phyloP scores from a whole-genome alignment of 148 eudicot genomes.

The Oxyria digyna region DNA sequence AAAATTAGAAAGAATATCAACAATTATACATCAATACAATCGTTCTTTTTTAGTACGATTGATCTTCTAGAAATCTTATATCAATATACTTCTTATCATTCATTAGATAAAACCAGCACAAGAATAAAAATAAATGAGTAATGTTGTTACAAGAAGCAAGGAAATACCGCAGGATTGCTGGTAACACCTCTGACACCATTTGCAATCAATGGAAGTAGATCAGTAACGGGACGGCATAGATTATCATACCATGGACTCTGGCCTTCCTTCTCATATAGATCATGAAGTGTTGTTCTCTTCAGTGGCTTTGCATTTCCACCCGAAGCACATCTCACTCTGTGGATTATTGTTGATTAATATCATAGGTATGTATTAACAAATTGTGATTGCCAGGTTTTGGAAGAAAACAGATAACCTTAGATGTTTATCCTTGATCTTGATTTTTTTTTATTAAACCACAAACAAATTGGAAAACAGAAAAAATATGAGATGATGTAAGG shows the following conservation, averaged over 20 bases:
- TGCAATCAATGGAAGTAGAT: slow-evolving; percentile 69
- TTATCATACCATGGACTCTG: slow-evolving; percentile 99
- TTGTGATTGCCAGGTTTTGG: not conserved
- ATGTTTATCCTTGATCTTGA: too few species aligned
- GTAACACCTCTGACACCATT: slow-evolving; percentile 94
- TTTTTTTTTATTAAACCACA: too few species aligned
- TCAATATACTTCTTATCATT: too few species aligned
- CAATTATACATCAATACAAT: too few species aligned
- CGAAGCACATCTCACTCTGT: slow-evolving; percentile 54
- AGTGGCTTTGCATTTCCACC: slow-evolving; percentile 50
- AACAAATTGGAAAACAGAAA: not conserved
- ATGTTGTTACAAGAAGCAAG: not conserved
- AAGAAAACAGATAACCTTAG: not conserved
- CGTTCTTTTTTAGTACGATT: too few species aligned
- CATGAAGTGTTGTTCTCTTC: slow-evolving; percentile 71
- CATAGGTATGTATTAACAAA: not conserved
- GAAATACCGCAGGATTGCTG: slow-evolving; percentile 88
- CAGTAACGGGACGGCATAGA: slow-evolving; percentile 89
- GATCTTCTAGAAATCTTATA: too few species aligned
- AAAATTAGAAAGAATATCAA: too few species aligned
- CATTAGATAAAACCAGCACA: not conserved
- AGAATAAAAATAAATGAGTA: not conserved
- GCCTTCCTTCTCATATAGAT: slow-evolving; percentile 79
- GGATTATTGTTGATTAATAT: too few species aligned
- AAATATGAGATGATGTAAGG: not conserved